Evolutionary conservation across 805 yeast genomes (phyloP).

Genomic region (Wickerhamomyces queroliae): DNA sequence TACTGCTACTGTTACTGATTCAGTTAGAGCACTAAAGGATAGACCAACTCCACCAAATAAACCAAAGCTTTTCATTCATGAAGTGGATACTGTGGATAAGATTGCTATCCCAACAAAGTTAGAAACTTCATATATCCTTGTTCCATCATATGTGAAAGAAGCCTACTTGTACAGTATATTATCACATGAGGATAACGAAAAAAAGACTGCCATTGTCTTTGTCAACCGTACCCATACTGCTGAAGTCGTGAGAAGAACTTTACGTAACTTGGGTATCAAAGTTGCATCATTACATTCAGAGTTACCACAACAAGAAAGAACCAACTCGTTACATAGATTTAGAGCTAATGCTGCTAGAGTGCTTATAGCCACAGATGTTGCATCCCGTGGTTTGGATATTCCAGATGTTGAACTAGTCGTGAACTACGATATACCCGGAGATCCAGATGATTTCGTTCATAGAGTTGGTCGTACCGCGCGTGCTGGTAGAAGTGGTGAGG

Average conservation of each 20-base stretch:
- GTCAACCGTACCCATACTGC: constrained; percentile 91
- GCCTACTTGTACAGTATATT: constrained; percentile 74
- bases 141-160: constrained; percentile 87
- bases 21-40: constrained; percentile 75
- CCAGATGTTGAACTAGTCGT: constrained; percentile 88
- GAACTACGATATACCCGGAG: constrained; percentile 91
- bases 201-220: constrained; percentile 76
- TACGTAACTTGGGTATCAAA: constrained; percentile 66
- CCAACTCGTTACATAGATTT: constrained; percentile 86
- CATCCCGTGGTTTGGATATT: constrained; percentile 95
- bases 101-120: constrained; percentile 79
- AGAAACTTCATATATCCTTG: constrained; percentile 56
- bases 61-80: constrained; percentile 59
- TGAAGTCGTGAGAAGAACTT: constrained; percentile 74
- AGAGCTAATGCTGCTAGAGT: constrained; percentile 93
- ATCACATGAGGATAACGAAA: constrained; percentile 52
- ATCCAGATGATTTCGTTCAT: constrained; percentile 94
- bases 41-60: constrained; percentile 50
- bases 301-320: constrained; percentile 89
- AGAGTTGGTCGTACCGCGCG: constrained; percentile 99
- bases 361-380: constrained; percentile 93
- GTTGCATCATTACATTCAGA: constrained; percentile 92
- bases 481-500: constrained; percentile 88
- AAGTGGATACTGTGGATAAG: constrained; percentile 65
- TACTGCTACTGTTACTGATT: constrained; percentile 94